Percentiles rank a stretch among this genome's conserved stretches.
Evolutionary conservation across 1,284 basidiomycete species (phyloP).

Genomic region (Ustilago trichophora): DNA sequence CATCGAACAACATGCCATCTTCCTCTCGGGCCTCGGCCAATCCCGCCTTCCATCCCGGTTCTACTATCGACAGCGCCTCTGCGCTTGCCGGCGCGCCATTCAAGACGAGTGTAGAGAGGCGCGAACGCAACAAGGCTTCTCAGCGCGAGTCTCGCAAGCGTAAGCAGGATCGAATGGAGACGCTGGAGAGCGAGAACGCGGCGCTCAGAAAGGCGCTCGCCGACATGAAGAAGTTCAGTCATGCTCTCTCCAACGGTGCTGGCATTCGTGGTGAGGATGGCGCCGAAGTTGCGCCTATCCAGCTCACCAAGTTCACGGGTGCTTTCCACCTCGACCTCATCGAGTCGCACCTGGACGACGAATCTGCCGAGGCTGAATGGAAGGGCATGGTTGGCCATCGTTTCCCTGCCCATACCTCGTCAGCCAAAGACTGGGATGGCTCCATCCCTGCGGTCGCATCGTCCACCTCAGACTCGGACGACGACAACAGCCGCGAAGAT

Average conservation of each 20-base stretch:
- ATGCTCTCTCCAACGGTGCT: conserved; percentile 33
- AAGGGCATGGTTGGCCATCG: conserved; percentile 28
- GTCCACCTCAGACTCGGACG: conserved; percentile 15
- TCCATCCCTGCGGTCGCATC: not conserved
- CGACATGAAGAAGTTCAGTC: conserved; percentile 40
- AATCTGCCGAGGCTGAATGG: conserved; percentile 30
- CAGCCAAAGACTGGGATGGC: conserved; percentile 15
- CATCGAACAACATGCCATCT: conserved; percentile 1
- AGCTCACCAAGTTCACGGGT: conserved; percentile 41
- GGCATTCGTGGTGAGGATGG: conserved; percentile 34
- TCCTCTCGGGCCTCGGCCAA: conserved; percentile 3
- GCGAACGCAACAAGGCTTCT: conserved; percentile 48
- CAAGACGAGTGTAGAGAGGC: conserved; percentile 45
- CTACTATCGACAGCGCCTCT: conserved; percentile 3
- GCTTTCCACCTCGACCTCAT: conserved; percentile 41
- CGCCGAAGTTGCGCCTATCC: conserved; percentile 16
- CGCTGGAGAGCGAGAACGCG: conserved; percentile 40
- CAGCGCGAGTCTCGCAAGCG: conserved; percentile 49
- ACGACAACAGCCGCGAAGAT: conserved; percentile 8
- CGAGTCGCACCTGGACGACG: conserved; percentile 42
- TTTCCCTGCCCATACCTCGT: conserved; percentile 21
- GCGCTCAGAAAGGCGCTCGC: conserved; percentile 46
- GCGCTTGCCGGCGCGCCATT: conserved; percentile 10
- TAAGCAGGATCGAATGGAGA: conserved; percentile 46
- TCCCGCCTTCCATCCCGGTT: conserved; percentile 21